Percentiles rank a stretch among this genome's conserved stretches.
These are phyloP conservation scores for Solanum microdontum DNA, from an alignment of 257 asterid genomes.

Conservation along the genomic window DNA sequence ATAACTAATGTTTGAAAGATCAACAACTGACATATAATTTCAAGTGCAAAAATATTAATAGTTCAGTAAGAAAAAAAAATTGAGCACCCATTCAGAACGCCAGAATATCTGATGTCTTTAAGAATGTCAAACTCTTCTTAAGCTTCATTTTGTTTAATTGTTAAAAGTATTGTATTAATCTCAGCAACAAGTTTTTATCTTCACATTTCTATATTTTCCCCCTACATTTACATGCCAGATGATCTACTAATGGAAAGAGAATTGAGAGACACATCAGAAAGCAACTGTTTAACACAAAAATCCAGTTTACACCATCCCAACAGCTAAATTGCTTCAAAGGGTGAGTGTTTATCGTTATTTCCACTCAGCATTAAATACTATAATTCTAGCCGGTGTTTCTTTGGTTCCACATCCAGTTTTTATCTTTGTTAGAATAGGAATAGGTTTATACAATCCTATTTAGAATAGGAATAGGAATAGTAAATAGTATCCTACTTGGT, in stretches of 20 bases:
- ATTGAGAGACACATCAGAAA: neutral
- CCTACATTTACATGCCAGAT: neutral
- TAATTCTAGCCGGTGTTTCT: neutral
- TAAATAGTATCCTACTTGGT: no score
- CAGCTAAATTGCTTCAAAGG: neutral
- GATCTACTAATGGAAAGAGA: neutral
- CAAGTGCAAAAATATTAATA: neutral
- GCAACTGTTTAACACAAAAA: neutral
- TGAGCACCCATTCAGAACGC: neutral
- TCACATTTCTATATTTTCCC: neutral
- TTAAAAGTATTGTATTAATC: neutral
- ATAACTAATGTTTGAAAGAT: slow-evolving; percentile 1
- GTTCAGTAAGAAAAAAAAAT: neutral
- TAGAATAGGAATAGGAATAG: no score
- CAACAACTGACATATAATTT: neutral
- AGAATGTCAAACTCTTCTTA: neutral
- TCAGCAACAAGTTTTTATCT: neutral
- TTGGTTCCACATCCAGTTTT: neutral
- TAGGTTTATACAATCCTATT: no score
- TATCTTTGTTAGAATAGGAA: no score
- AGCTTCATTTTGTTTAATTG: neutral
- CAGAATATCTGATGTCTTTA: neutral
- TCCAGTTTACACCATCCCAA: neutral
- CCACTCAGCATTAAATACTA: neutral
- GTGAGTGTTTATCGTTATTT: neutral